Conservation (phyloP, 306 rosid species). For the Delonix regia region DNA sequence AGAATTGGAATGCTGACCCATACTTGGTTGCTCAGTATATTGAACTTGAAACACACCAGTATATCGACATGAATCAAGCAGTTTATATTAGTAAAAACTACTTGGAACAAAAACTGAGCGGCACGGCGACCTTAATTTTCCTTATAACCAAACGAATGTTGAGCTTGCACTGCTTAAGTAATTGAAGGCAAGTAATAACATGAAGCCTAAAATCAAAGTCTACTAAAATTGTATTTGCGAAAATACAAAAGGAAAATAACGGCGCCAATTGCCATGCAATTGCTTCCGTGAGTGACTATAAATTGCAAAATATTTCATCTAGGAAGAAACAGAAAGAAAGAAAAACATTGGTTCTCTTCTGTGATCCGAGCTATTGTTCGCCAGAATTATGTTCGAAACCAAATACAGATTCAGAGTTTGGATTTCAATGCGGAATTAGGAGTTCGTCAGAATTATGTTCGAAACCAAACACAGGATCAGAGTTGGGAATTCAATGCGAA, state of each 20-base stretch:
- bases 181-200: not conserved
- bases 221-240: conserved; percentile 23
- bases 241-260: not conserved
- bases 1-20: conserved; percentile 7
- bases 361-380: not conserved
- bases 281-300: conserved; percentile 28
- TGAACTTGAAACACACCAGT: not conserved
- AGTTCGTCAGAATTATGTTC: not conserved
- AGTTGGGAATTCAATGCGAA: conserved; percentile 25
- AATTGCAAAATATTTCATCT: conserved; percentile 6
- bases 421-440: too few species aligned
- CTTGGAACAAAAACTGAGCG: conserved; percentile 36
- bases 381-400: not conserved
- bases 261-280: conserved; percentile 31
- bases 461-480: not conserved
- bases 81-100: not conserved
- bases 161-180: not conserved
- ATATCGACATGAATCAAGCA: not conserved
- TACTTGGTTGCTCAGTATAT: not conserved
- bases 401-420: too few species aligned
- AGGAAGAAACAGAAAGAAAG: not conserved
- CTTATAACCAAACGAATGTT: conserved; percentile 23
- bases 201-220: conserved; percentile 4
- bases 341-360: not conserved
- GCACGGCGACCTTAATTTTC: conserved; percentile 30